Base-by-base conservation (phyloP, 1,139 yeast species). In the Yamadazyma epiphylla region DNA sequence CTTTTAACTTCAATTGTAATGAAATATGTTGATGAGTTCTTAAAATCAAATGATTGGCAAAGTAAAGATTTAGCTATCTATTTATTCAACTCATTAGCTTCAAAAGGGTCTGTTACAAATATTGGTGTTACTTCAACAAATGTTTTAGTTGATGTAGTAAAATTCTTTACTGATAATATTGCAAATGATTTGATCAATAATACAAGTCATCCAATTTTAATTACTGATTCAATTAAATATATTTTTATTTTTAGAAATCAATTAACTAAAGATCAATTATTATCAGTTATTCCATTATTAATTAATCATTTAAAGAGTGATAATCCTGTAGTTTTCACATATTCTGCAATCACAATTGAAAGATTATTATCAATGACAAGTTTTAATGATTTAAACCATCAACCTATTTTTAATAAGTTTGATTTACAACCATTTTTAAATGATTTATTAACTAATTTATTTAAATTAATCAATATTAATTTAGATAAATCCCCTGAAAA, bases 301-400 rank as follows among this genome's bases (percentile, higher is more conserved):
- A 77, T 88, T 6, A 68, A 70, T 13, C 91, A 86, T 51, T 70
- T 84, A 42, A 66, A 72, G 24, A 64, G 67, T 14, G 46, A 58
- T 10, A 85, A 86, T 41, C 84, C 85, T 33, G 95, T 88, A 26
- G 94, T 89, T 13, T 87, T 84, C 57, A 89, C 98, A 0, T 94
- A 89, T 51, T 79, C 97, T 2, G 89, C 98, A 2, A 82, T 94
- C 37, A 88, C 97, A 2, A 78, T 91, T 38, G 98, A 94, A 51
- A 81, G 87, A 46, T 77, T 94, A 33, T 66, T 94, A 33, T 77
- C 95, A 3, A 76, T 89, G 61, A 79, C 94, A 37, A 71, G 74
- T 35, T 73, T 64, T 48, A 60, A 53, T 48, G 68, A 63, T 36
- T 56, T 60, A 19, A 58, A 66, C 35, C 70, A 60, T 30, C 55